These are phyloP conservation scores for Yarrowia hollandica DNA, from an alignment of 805 yeast genomes.

Conservation along the genomic window DNA sequence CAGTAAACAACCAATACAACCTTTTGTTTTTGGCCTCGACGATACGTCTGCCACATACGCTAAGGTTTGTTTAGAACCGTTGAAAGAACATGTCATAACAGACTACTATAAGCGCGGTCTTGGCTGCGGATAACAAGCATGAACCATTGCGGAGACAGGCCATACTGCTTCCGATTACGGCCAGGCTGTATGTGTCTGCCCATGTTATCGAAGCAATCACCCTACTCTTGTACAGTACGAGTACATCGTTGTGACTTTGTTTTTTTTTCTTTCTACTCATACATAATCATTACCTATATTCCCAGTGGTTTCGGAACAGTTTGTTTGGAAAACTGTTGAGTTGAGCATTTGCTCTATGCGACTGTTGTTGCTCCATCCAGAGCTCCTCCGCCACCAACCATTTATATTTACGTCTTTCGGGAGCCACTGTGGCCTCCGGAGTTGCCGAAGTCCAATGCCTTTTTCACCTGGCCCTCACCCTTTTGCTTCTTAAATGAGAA, in stretches of 20 bases:
- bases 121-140: slow-evolving; percentile 4
- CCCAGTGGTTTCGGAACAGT: slow-evolving; percentile 6
- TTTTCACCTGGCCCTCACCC: slow-evolving; percentile 30
- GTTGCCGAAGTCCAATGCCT: slow-evolving; percentile 23
- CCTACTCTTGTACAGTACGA: too few relatives aligned
- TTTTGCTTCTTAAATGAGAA: slow-evolving; percentile 57
- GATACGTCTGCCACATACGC: not conserved
- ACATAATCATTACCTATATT: slow-evolving; percentile 23
- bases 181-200: too few relatives aligned
- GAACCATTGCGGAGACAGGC: not conserved
- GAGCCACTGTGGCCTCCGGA: slow-evolving; percentile 26
- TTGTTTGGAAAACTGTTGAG: slow-evolving; percentile 3
- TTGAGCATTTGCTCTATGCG: not conserved
- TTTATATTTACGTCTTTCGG: slow-evolving; percentile 20
- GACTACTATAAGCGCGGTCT: slow-evolving; percentile 11
- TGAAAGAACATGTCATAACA: slow-evolving; percentile 22
- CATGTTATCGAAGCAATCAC: too few relatives aligned
- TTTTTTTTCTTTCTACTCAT: slow-evolving; percentile 1
- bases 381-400: slow-evolving; percentile 11
- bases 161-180: too few relatives aligned
- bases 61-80: slow-evolving; percentile 14
- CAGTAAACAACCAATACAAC: not conserved
- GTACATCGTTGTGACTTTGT: too few relatives aligned
- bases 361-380: not conserved
- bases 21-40: not conserved